phyloP scores from a whole-genome alignment of 179 eudicot genomes.

The Heliamphora pulchella region DNA sequence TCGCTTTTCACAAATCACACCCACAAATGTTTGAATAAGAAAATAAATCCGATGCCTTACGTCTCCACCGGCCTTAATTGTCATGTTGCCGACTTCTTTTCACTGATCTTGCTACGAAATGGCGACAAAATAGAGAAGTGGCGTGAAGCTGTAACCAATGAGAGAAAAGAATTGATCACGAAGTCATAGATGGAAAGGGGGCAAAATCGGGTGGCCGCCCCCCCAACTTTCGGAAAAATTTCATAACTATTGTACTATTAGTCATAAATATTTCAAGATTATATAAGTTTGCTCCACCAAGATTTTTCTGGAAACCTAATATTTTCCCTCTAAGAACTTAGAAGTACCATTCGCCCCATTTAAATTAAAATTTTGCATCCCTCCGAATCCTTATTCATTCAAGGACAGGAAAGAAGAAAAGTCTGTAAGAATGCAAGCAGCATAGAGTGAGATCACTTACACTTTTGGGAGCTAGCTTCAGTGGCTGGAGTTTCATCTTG shows the following conservation, averaged over 20 bases:
- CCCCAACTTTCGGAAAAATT: too few relatives aligned
- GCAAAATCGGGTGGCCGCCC: too few relatives aligned
- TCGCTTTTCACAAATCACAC: not conserved
- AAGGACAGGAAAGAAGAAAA: not conserved
- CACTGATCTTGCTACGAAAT: slow-evolving; percentile 66
- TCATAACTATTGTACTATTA: too few relatives aligned
- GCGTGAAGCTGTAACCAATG: slow-evolving; percentile 59
- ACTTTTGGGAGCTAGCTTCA: slow-evolving; percentile 51
- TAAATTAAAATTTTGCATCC: too few relatives aligned
- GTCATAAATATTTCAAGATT: too few relatives aligned
- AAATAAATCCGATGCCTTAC: slow-evolving; percentile 8
- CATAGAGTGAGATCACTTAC: slow-evolving; percentile 35
- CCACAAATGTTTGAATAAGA: slow-evolving; percentile 1
- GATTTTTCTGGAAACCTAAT: too few relatives aligned
- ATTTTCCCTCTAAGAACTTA: too few relatives aligned
- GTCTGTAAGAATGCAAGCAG: not conserved
- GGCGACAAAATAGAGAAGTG: slow-evolving; percentile 81
- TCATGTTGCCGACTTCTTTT: slow-evolving; percentile 52
- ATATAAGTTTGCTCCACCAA: too few relatives aligned
- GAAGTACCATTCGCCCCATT: too few relatives aligned
- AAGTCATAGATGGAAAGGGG: too few relatives aligned
- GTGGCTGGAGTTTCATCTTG: slow-evolving; percentile 51
- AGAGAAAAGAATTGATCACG: not conserved
- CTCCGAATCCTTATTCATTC: not conserved
- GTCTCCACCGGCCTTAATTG: not conserved